Evolutionary conservation across 2,329 filamentous ascomycete species (phyloP).

Genomic region (Decorospora gaudefroyi): DNA sequence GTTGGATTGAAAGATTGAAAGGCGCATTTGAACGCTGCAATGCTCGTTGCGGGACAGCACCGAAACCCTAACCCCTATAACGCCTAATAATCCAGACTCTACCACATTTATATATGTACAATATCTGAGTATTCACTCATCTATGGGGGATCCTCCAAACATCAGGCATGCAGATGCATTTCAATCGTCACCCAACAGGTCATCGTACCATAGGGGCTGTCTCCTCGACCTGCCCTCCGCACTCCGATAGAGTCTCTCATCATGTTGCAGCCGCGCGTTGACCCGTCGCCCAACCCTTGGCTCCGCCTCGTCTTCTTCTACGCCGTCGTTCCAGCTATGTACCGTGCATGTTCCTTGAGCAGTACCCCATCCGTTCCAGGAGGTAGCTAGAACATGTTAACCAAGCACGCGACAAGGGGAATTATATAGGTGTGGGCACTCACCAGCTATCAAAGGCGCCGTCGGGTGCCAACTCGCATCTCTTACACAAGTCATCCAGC

Average conservation of each 20-base stretch:
- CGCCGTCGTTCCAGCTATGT: conserved; percentile 74
- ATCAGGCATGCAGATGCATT: conserved; percentile 3
- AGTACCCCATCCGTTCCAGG: conserved; percentile 78
- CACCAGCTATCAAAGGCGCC: conserved; percentile 75
- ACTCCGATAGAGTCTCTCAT: conserved; percentile 42
- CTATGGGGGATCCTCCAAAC: conserved; percentile 5
- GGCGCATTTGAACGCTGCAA: too few species aligned
- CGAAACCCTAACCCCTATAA: neutral
- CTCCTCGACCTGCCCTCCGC: conserved; percentile 25
- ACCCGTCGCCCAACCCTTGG: conserved; percentile 43
- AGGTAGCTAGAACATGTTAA: conserved; percentile 64
- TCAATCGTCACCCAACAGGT: conserved; percentile 39
- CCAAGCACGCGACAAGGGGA: neutral
- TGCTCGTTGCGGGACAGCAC: too few species aligned
- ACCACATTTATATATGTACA: conserved; percentile 6
- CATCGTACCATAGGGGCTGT: conserved; percentile 34
- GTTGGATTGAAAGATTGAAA: neutral
- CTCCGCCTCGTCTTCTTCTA: conserved; percentile 63
- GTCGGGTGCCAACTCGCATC: conserved; percentile 91
- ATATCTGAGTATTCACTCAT: conserved; percentile 2
- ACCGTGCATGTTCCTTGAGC: conserved; percentile 74
- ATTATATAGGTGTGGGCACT: conserved; percentile 28
- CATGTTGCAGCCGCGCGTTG: conserved; percentile 45
- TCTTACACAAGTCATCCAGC: conserved; percentile 78
- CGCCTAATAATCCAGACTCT: neutral